A percentile compares a stretch with the other conserved stretches of the same genome.
These are phyloP conservation scores for Colletotrichum sp. DNA, from an alignment of 2,329 filamentous ascomycete genomes.

Conservation along the genomic window DNA sequence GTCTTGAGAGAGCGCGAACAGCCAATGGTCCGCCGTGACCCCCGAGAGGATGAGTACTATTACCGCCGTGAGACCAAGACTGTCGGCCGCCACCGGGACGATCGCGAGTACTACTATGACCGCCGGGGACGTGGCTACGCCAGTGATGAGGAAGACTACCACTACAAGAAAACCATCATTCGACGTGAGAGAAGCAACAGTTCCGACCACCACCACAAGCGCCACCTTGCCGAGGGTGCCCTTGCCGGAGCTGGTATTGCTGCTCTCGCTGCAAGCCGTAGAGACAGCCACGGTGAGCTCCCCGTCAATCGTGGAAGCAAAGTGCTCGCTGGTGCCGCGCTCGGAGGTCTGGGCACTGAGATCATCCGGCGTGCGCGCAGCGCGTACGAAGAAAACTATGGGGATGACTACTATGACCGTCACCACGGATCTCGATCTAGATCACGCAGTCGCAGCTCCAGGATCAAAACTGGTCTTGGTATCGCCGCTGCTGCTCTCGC, in stretches of 20 bases:
- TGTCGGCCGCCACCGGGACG: slow-evolving; percentile 35
- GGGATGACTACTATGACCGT: slow-evolving; percentile 35
- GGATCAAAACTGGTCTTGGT: slow-evolving; percentile 65
- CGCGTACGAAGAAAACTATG: slow-evolving; percentile 50
- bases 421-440: slow-evolving; percentile 44
- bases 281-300: slow-evolving; percentile 54
- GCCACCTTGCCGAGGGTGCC: slow-evolving; percentile 68
- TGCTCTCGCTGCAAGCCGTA: slow-evolving; percentile 62
- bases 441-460: slow-evolving; percentile 34
- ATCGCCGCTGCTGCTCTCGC: slow-evolving; percentile 68
- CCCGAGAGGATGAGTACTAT: slow-evolving; percentile 56
- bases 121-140: slow-evolving; percentile 39
- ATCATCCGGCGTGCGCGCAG: slow-evolving; percentile 64
- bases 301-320: slow-evolving; percentile 60
- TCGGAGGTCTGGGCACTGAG: slow-evolving; percentile 68
- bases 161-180: slow-evolving; percentile 49
- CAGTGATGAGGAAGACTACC: slow-evolving; percentile 46
- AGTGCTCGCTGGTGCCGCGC: slow-evolving; percentile 64
- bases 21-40: slow-evolving; percentile 36
- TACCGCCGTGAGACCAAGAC: slow-evolving; percentile 53
- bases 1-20: slow-evolving; percentile 48
- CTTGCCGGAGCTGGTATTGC: slow-evolving; percentile 67
- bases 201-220: slow-evolving; percentile 55
- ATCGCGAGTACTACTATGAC: slow-evolving; percentile 32
- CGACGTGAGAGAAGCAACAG: slow-evolving; percentile 57